A percentile compares a stretch with the other conserved stretches of the same genome.
phyloP scores from a whole-genome alignment of 768 basidiomycete genomes.

The Termitomyces sp. region DNA sequence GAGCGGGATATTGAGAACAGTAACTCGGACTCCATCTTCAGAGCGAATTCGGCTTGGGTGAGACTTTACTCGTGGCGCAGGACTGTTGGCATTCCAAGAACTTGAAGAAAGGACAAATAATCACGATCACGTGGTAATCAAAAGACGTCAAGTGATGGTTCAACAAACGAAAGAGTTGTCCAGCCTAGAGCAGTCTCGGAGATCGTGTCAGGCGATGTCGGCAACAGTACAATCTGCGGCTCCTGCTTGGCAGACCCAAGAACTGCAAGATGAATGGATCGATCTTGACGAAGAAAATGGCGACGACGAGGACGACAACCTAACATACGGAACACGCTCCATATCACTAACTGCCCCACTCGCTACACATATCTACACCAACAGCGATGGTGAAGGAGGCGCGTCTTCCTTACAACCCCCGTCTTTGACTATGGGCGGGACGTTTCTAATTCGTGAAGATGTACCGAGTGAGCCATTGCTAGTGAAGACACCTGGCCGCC shows the following conservation, averaged over 20 bases:
- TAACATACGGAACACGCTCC: slow-evolving; percentile 48
- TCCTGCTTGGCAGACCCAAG: slow-evolving; percentile 86
- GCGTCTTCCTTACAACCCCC: slow-evolving; percentile 21
- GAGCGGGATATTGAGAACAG: too few species aligned
- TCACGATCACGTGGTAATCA: slow-evolving; percentile 20
- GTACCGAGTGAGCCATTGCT: slow-evolving; percentile 50
- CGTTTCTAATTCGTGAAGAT: slow-evolving; percentile 74
- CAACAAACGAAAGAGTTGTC: slow-evolving; percentile 1
- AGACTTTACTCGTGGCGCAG: slow-evolving; percentile 8
- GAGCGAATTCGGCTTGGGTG: too few species aligned
- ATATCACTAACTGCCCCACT: slow-evolving; percentile 58
- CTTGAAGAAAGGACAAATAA: slow-evolving; percentile 12
- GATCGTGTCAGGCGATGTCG: slow-evolving; percentile 27
- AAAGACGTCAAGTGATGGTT: slow-evolving; percentile 7
- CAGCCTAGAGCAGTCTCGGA: slow-evolving; percentile 1
- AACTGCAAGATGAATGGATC: slow-evolving; percentile 90
- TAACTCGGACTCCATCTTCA: background rate
- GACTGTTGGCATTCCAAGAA: too few species aligned
- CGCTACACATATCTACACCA: slow-evolving; percentile 49
- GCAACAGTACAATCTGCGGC: slow-evolving; percentile 14
- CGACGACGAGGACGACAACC: slow-evolving; percentile 31
- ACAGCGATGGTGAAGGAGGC: slow-evolving; percentile 29
- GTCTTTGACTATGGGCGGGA: slow-evolving; percentile 45
- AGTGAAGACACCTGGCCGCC: slow-evolving; percentile 62
- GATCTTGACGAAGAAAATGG: slow-evolving; percentile 50